Percentiles rank a stretch among this genome's conserved stretches.
Conservation (phyloP, 208 protist species). For the Trypanosoma conorhini region DNA sequence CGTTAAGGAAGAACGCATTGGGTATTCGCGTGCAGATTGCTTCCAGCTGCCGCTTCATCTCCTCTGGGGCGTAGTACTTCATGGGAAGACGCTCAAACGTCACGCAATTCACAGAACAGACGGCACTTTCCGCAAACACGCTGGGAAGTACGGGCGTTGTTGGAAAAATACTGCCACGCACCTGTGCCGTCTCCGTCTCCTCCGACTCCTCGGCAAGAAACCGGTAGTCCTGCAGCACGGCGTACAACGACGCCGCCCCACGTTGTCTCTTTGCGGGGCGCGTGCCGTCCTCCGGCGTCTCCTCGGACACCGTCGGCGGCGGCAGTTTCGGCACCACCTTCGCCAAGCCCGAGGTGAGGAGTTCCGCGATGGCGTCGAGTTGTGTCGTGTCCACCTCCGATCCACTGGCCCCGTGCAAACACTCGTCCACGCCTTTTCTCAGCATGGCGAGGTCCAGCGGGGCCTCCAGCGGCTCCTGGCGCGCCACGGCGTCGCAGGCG, state of each 20-base stretch:
- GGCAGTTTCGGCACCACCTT: conserved; percentile 3
- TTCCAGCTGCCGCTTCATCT: conserved; percentile 18
- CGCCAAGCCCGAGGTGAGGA: conserved; percentile 5
- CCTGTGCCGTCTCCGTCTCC: not conserved
- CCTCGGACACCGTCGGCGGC: not conserved
- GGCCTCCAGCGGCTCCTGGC: not conserved
- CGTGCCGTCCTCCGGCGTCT: not conserved
- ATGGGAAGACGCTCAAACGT: conserved; percentile 16
- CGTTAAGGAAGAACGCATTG: conserved; percentile 25
- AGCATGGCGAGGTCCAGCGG: conserved; percentile 4
- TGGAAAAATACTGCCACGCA: conserved; percentile 15
- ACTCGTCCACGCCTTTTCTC: conserved; percentile 2
- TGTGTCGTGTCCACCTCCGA: not conserved
- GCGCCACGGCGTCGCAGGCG: conserved; percentile 4
- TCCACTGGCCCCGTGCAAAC: conserved; percentile 1
- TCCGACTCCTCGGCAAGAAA: not conserved
- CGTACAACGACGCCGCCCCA: not conserved
- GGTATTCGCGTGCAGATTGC: conserved; percentile 27
- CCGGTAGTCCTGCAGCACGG: not conserved
- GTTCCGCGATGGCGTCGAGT: not conserved
- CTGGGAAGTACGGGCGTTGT: conserved; percentile 16
- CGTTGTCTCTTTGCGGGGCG: not conserved
- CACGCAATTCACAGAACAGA: conserved; percentile 23
- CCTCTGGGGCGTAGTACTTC: conserved; percentile 17
- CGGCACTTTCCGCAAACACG: conserved; percentile 21